phyloP scores from a whole-genome alignment of 305 asterid genomes.

The Fraxinus platypoda region DNA sequence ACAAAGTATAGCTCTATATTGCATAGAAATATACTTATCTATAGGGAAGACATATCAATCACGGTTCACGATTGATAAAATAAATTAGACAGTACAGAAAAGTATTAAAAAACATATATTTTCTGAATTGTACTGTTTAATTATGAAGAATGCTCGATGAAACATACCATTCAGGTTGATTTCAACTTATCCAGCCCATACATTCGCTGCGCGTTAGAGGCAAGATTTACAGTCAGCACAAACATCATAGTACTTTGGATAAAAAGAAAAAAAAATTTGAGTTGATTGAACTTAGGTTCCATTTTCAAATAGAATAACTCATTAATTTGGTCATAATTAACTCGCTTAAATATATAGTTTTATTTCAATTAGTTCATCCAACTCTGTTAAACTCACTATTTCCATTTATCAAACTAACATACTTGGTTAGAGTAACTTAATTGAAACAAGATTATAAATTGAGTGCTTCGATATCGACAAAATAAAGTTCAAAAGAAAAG shows the following conservation, averaged over 20 bases:
- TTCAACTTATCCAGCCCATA: constrained; percentile 39
- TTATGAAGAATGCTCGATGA: not conserved
- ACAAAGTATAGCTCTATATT: not conserved
- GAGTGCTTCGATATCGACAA: not conserved
- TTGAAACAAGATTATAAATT: not conserved
- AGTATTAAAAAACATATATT: not conserved
- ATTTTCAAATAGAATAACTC: not conserved
- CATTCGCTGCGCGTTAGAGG: constrained; percentile 22
- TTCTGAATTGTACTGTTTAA: not conserved
- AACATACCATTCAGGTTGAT: constrained; percentile 27
- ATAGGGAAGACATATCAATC: not conserved
- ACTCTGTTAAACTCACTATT: not conserved
- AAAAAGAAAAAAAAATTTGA: not conserved
- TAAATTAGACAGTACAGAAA: not conserved
- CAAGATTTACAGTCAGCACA: not conserved
- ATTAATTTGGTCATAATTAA: not conserved
- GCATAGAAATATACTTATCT: not conserved
- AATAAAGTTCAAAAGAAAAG: not conserved
- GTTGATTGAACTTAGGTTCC: not conserved
- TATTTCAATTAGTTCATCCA: not conserved
- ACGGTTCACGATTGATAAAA: not conserved
- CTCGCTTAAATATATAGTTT: not conserved
- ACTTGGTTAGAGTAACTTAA: no score
- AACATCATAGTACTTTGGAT: not conserved
- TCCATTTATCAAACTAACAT: not conserved